phyloP scores from a whole-genome alignment of 2,329 filamentous ascomycete genomes.

The Epichloe amarillans region DNA sequence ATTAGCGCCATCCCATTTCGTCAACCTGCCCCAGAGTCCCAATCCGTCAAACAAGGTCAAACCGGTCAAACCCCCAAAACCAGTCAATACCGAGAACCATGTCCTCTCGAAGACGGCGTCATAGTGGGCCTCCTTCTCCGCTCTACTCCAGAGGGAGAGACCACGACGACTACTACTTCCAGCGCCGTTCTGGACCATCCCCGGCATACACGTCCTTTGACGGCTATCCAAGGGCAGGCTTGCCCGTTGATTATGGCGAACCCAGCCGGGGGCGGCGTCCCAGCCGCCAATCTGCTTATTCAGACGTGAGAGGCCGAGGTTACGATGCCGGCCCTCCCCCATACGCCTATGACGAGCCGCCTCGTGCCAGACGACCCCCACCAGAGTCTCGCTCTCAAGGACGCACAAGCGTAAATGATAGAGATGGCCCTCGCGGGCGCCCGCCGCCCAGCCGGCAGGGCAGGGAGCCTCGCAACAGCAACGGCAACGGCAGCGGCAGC shows the following conservation, averaged over 20 bases:
- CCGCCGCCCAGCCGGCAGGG: neutral
- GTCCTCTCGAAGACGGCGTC: conserved; percentile 1
- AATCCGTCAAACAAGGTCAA: neutral
- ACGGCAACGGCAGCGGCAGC: neutral
- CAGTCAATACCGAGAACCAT: neutral
- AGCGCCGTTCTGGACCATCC: neutral
- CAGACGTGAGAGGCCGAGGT: neutral
- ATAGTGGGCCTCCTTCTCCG: conserved; percentile 2
- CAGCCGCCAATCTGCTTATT: neutral
- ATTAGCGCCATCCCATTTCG: neutral
- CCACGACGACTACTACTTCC: neutral
- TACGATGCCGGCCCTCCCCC: neutral
- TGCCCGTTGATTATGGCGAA: neutral
- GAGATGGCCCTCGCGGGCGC: neutral
- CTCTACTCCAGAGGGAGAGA: neutral
- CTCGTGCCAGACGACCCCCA: neutral
- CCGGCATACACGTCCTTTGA: neutral
- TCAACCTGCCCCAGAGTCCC: neutral
- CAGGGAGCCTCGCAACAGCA: neutral
- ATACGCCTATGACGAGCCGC: neutral
- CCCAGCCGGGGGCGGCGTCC: neutral
- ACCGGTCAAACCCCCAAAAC: too few species aligned
- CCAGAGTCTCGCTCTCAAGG: neutral
- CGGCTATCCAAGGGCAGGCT: neutral
- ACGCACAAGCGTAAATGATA: neutral